A percentile compares a stretch with the other conserved stretches of the same genome.
These are phyloP conservation scores for Chimonanthus salicifolius DNA, from an alignment of 164 flowering plant species.

Conservation along the genomic window DNA sequence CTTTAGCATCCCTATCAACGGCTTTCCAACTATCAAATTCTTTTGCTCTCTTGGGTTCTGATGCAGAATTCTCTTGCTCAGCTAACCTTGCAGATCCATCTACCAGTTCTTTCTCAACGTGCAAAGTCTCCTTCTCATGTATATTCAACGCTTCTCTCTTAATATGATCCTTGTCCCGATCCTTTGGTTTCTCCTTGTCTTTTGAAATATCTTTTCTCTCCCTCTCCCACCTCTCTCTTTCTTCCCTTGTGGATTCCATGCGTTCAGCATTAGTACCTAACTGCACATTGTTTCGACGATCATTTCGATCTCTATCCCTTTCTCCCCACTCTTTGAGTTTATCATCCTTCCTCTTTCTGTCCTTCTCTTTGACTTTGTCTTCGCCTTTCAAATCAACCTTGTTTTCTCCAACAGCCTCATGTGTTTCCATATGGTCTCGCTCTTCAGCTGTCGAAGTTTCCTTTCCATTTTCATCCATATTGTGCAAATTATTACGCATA, in stretches of 20 bases:
- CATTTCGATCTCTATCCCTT: conserved; percentile 68
- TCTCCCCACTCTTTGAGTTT: conserved; percentile 80
- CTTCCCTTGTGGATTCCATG: conserved; percentile 57
- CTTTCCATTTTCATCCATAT: conserved; percentile 43
- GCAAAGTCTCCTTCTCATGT: conserved; percentile 43
- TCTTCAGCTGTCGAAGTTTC: conserved; percentile 35
- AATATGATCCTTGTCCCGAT: conserved; percentile 55
- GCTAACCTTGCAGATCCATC: conserved; percentile 38
- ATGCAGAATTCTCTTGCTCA: conserved; percentile 45
- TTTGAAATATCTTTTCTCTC: conserved; percentile 59
- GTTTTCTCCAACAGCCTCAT: conserved; percentile 73
- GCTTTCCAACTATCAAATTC: conserved; percentile 53
- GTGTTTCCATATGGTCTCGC: conserved; percentile 38
- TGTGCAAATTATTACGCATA: conserved; percentile 30
- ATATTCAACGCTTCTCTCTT: conserved; percentile 60
- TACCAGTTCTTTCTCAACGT: conserved; percentile 43
- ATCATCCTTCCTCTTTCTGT: conserved; percentile 73
- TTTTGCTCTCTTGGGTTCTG: conserved; percentile 58
- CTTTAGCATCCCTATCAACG: conserved; percentile 60
- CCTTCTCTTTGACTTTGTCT: conserved; percentile 80
- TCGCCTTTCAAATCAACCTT: conserved; percentile 61
- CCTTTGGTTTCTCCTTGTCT: conserved; percentile 64
- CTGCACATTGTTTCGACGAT: conserved; percentile 46
- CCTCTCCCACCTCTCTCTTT: conserved; percentile 74
- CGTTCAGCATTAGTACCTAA: conserved; percentile 34